Conservation (phyloP, 495 filamentous ascomycete genomes). For the Xylaria cubensis region DNA sequence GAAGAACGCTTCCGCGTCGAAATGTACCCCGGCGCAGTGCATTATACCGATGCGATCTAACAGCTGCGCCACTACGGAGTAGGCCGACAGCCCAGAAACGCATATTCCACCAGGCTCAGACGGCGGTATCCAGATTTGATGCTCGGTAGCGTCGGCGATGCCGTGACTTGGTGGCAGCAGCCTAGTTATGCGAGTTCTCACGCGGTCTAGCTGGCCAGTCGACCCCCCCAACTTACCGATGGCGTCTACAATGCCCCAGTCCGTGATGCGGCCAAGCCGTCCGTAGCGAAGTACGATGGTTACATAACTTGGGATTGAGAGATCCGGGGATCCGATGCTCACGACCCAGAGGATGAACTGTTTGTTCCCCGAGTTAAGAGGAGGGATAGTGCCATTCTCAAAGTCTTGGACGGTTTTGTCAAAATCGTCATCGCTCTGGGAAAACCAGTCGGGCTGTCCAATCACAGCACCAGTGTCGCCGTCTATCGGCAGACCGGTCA, state of each 20-base stretch:
- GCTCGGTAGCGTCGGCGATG: background rate
- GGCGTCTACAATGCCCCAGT: constrained; percentile 11
- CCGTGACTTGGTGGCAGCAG: background rate
- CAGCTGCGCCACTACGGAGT: constrained; percentile 3
- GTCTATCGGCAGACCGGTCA: background rate
- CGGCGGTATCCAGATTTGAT: background rate
- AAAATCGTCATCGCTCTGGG: background rate
- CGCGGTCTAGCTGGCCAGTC: background rate
- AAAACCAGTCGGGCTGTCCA: constrained; percentile 8
- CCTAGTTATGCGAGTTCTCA: background rate
- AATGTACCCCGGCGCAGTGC: background rate
- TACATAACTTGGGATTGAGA: background rate
- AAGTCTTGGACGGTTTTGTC: background rate
- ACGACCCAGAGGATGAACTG: constrained; percentile 11
- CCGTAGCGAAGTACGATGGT: constrained; percentile 1
- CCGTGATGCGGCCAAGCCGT: background rate
- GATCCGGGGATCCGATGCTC: background rate
- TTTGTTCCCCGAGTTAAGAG: background rate
- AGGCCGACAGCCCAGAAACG: constrained; percentile 1
- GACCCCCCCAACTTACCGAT: background rate
- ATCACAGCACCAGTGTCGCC: background rate
- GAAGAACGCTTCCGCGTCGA: background rate
- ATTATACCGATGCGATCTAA: constrained; percentile 2
- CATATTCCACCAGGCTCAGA: background rate
- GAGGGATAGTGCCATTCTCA: background rate